Base-by-base conservation (phyloP, 768 basidiomycete species). In the Tylopilus subfusipes region DNA sequence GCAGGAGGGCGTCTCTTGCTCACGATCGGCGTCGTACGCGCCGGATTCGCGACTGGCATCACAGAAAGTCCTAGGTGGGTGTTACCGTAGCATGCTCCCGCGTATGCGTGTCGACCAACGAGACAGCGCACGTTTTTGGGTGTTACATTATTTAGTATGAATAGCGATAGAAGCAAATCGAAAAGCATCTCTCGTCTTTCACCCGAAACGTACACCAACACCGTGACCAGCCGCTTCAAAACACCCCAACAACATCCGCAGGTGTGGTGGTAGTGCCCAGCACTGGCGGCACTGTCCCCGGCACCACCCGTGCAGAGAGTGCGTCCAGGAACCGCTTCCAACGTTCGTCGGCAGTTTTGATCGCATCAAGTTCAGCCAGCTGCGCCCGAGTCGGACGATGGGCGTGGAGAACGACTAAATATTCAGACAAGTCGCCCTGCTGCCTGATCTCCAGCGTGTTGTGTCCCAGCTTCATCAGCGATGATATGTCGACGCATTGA, bases 341-440 rank as follows among this genome's bases (percentile, higher is more conserved):
- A 0, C 47, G 60, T 21, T 67, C 59, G 18, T 61, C 60, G 2
- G 44, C 55, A 8, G 16, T 36, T 38, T 36, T 59, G 7, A 60
- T 48, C 9, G 40, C 44, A 4, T 54, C 54, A 3, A 72, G 29
- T 30, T 63, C 63, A 24, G 67, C 61, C 3, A 82, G 59, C 60
- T 84, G 83, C 2, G 61, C 65, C 9, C 43, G 58, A 8, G 80
- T 83, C 5, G 83, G 83, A 34, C 63, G 71, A 63, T 85, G 82
- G 1, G 71, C 73, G 44, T 76, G 75, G 6, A 85, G 66, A 27
- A 80, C 69, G 46, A 82, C 71, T 24, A 74, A 66, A 53, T 79
- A 76, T 30, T 71, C 66, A 8, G 77, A 76, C 66, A 81, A 65
- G 59, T 79, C 78, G 19, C 63, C 66, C 29, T 60, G 63, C 49